Base-by-base conservation (phyloP, 1,284 basidiomycete genomes). In the Bjerkandera adusta region DNA sequence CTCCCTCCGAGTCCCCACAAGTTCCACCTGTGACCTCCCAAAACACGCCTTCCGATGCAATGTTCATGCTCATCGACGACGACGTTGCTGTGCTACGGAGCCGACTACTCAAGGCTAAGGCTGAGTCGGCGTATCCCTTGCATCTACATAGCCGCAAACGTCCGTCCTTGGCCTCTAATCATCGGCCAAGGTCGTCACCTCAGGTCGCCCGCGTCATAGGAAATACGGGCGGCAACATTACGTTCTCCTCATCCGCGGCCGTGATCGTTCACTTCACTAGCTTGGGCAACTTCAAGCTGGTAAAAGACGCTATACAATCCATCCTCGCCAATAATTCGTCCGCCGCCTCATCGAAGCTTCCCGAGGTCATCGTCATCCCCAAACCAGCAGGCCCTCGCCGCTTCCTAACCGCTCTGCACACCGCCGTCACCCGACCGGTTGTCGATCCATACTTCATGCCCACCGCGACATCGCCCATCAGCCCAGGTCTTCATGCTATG, bases 361-460 rank as follows among this genome's bases (percentile, higher is more conserved):
- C 93, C 0, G 94, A 97, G 57, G 81, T 96, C 22, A 89, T 97
- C 73, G 91, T 97, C 54, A 86, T 97, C 22, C 94, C 92, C 4
- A 97, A 97, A 67, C 94, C 94, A 4, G 92, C 90, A 7, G 95
- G 95, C 3, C 94, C 94, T 1, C 81, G 94, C 27, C 81, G 94
- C 7, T 85, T 97, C 55, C 69, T 97, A 50, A 94, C 92, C 4
- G 88, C 93, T 8, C 70, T 97, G 13, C 87, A 94, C 61, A 96
- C 90, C 3, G 89, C 91, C 2, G 74, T 91, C 38, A 86, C 80
- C 11, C 89, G 85, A 54, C 93, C 94, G 0, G 60, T 83, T 10
- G 82, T 97, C 20, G 93, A 97, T 60, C 89, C 93, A 0, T 88
- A 87, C 60, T 97, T 97, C 64, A 69, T 80, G 0, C 94, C 96